Evolutionary conservation across 2,329 filamentous ascomycete species (phyloP), one percentile per base, ranked within the genome.

Genomic region (Trichoderma simmonsii): DNA sequence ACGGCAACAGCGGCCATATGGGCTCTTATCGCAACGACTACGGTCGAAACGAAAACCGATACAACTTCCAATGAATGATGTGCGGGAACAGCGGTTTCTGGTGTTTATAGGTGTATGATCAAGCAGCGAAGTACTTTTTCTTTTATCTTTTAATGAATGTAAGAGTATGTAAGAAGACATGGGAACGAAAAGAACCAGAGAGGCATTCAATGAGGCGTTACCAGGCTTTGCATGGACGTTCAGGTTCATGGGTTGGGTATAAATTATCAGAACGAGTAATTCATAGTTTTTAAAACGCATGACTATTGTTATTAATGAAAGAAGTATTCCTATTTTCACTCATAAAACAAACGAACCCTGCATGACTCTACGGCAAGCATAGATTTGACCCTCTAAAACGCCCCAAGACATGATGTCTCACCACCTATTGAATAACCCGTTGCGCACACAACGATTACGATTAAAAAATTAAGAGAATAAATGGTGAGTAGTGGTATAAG

Each of bases 1-100:
- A 71, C 32, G 60, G 61, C 61, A 60, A 48, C 34, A 51, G 30
- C 15, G 21, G 6, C 18, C 56, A 70, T 4, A 60, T 18, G 43
- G 26, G 48, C 34, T 11, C 32, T 28, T 36, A 62, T n/a, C 63
- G 34, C 21, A 68, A 73, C 18, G 76, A 74, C n/a, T 77, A 78
- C 36, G 75, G 75, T 4, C 77, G 74, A 15, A 75, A 76, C 39
- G 59, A 74, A 15, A 78, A 78, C n/a, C 70, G 72, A 28, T 51
- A 64, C 26, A 63, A 60, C 32, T 73, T 74, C 65, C 71, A 51
- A 73, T 68, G 6, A 67, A 24, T 24, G 26, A 65, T 5, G 12
- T 21, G 6, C 21, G 36, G 30, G 15, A n/a, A 51, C 6, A 64
- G 61, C 36, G 9, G 61, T 18, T 43, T 43, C 39, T 43, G 15